Conservation (phyloP, 2,329 filamentous ascomycete species). For the Diplodia sapinea region DNA sequence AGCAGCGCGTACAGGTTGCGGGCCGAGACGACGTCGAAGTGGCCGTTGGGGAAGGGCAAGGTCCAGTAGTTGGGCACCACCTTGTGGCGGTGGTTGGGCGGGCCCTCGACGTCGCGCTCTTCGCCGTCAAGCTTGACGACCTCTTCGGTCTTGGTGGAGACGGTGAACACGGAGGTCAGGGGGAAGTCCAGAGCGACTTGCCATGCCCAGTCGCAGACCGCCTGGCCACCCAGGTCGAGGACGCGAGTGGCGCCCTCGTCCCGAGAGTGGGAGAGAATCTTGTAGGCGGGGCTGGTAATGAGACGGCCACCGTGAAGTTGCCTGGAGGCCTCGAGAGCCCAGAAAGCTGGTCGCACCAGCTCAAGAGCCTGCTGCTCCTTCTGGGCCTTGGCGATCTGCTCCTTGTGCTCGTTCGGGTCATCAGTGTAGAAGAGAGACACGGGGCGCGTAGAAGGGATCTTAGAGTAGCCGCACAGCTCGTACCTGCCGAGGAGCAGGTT, state of each 20-base stretch:
- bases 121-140: conserved; percentile 38
- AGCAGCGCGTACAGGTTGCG: conserved; percentile 85
- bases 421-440: conserved; percentile 54
- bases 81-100: conserved; percentile 84
- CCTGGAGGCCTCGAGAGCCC: conserved; percentile 67
- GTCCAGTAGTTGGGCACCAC: conserved; percentile 77
- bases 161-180: conserved; percentile 85
- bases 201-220: conserved; percentile 95
- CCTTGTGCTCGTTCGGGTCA: conserved; percentile 68
- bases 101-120: conserved; percentile 66
- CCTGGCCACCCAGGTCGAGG: conserved; percentile 84
- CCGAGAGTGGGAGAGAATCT: conserved; percentile 61
- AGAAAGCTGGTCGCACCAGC: conserved; percentile 67
- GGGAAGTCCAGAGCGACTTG: conserved; percentile 85
- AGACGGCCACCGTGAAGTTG: conserved; percentile 66
- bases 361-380: conserved; percentile 80
- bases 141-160: conserved; percentile 64
- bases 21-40: conserved; percentile 92
- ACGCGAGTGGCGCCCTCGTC: conserved; percentile 72
- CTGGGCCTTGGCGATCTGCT: conserved; percentile 59
- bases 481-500: conserved; percentile 86
- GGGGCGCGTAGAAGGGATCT: conserved; percentile 51
- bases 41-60: conserved; percentile 81
- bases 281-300: conserved; percentile 56
- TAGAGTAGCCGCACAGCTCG: conserved; percentile 65